phyloP scores from a whole-genome alignment of 768 basidiomycete genomes.

The Boletus pseudopeckii region DNA sequence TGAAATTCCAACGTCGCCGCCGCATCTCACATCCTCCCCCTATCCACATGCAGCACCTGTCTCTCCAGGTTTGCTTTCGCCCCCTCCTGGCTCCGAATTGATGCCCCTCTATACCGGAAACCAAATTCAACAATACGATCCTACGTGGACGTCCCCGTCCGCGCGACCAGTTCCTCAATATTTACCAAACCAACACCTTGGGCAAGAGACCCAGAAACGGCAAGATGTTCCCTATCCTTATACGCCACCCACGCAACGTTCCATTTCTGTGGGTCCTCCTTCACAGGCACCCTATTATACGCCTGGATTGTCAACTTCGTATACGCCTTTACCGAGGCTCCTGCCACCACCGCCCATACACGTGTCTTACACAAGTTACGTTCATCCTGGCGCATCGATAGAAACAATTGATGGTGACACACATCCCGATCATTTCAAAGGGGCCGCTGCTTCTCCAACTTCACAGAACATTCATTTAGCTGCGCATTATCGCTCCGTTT shows the following conservation, averaged over 20 bases:
- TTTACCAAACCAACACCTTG: conserved; percentile 5
- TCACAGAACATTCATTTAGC: conserved; percentile 56
- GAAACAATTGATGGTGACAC: conserved; percentile 17
- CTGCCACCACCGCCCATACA: conserved; percentile 31
- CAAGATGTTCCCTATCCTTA: conserved; percentile 27
- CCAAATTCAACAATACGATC: conserved; percentile 7
- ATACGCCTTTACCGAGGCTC: conserved; percentile 18
- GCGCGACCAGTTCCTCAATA: conserved; percentile 1
- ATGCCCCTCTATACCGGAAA: conserved; percentile 10
- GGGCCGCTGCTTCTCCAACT: conserved; percentile 55
- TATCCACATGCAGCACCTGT: conserved; percentile 19
- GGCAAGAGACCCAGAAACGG: conserved; percentile 16
- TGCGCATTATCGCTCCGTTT: conserved; percentile 58
- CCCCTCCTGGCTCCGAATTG: conserved; percentile 19
- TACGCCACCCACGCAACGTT: conserved; percentile 41
- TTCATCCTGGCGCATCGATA: conserved; percentile 12
- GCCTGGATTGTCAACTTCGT: conserved; percentile 36
- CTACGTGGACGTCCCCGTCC: conserved; percentile 8
- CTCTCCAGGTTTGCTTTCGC: conserved; percentile 22
- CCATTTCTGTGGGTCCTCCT: conserved; percentile 49
- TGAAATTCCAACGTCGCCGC: conserved; percentile 31
- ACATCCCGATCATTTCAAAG: conserved; percentile 57
- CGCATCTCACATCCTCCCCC: conserved; percentile 8
- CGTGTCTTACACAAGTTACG: conserved; percentile 17
- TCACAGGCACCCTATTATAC: conserved; percentile 30